Percentiles rank a stretch among this genome's conserved stretches.
Conservation (phyloP, 768 basidiomycete species). For the Tylopilus sp. region DNA sequence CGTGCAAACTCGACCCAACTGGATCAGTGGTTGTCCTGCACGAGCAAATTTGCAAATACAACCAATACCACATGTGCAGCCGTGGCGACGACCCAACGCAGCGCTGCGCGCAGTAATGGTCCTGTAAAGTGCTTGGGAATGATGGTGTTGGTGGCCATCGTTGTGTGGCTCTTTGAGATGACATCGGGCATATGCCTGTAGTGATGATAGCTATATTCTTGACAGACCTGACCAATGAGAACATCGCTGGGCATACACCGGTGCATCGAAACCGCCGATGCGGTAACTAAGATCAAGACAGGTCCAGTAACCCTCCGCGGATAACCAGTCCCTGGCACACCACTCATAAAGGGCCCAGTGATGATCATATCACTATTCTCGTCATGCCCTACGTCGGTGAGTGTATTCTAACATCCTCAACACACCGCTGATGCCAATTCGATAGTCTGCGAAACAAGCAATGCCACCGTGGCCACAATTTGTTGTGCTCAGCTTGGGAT, state of each 20-base stretch:
- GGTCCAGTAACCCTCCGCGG: no score
- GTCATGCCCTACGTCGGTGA: neutral
- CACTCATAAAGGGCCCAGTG: neutral
- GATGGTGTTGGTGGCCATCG: neutral
- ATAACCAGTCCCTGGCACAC: no score
- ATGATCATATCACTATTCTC: neutral
- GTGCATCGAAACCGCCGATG: neutral
- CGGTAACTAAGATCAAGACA: no score
- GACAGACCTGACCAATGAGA: no score
- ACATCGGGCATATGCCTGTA: no score
- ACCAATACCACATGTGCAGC: neutral
- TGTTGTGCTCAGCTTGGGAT: neutral
- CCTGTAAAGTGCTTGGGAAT: neutral
- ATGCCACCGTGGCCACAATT: conserved; percentile 5
- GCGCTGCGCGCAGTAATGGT: neutral
- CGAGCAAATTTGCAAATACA: neutral
- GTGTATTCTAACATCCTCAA: neutral
- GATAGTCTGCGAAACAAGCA: conserved; percentile 1
- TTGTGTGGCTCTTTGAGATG: neutral
- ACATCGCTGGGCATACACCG: neutral
- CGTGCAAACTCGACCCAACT: neutral
- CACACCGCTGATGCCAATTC: neutral
- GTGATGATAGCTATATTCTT: no score
- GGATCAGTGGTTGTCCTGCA: neutral
- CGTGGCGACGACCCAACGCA: neutral